phyloP scores from a whole-genome alignment of 148 eudicot genomes.

The Dianthus caryophyllus region DNA sequence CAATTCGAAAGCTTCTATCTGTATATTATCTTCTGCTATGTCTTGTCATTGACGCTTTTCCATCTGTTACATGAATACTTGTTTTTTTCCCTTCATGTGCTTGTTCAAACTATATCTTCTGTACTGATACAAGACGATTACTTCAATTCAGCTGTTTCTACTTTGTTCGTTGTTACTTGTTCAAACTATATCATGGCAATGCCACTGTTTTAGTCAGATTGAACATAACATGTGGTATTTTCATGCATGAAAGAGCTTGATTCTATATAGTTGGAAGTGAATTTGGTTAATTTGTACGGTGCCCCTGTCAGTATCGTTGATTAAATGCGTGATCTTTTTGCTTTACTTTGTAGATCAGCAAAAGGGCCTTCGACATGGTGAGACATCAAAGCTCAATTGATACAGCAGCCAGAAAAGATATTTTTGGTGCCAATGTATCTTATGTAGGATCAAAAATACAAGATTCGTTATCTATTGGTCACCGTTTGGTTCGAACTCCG shows the following conservation, averaged over 20 bases:
- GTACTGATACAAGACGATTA: background rate
- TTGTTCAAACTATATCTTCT: background rate
- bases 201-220: background rate
- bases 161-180: background rate
- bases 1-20: background rate
- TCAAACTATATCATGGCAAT: background rate
- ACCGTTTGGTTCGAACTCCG: constrained; percentile 30
- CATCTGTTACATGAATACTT: too few relatives aligned
- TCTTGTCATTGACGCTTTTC: too few relatives aligned
- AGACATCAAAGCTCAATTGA: constrained; percentile 49
- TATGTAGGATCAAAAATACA: constrained; percentile 14
- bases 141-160: background rate
- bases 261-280: background rate
- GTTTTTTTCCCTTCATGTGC: background rate
- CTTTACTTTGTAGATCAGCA: constrained; percentile 60
- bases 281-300: background rate
- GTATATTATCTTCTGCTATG: background rate
- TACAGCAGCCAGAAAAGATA: constrained; percentile 30
- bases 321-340: too few relatives aligned
- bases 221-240: background rate
- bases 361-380: constrained; percentile 76
- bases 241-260: background rate
- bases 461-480: constrained; percentile 22
- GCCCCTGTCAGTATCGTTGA: too few relatives aligned
- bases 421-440: constrained; percentile 22